phyloP scores from a whole-genome alignment of 176 grass and related monocot species.

The Avena sativa region DNA sequence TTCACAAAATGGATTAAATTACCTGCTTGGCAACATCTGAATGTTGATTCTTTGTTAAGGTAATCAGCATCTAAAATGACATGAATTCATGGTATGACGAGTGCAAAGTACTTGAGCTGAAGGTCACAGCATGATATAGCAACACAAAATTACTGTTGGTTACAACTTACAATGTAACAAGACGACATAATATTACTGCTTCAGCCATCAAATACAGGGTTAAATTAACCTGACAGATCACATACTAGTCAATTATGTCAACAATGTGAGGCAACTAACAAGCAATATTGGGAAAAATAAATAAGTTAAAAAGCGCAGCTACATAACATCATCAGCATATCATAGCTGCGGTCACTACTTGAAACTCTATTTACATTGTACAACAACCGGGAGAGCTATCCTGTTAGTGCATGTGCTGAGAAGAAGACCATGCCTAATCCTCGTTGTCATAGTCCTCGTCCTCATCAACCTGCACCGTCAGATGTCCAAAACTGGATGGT shows the following conservation, averaged over 20 bases:
- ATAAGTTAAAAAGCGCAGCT: slow-evolving; percentile 44
- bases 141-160: background rate
- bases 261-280: slow-evolving; percentile 30
- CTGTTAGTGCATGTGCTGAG: slow-evolving; percentile 51
- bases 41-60: no score
- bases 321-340: slow-evolving; percentile 43
- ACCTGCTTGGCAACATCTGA: background rate
- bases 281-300: slow-evolving; percentile 45
- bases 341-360: slow-evolving; percentile 51
- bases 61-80: background rate
- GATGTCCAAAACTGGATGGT: slow-evolving; percentile 73
- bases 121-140: background rate
- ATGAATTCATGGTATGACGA: background rate
- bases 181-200: slow-evolving; percentile 3
- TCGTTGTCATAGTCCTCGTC: slow-evolving; percentile 98
- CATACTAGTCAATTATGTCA: slow-evolving; percentile 39
- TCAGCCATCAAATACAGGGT: background rate
- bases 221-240: slow-evolving; percentile 43
- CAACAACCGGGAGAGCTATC: slow-evolving; percentile 53
- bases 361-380: slow-evolving; percentile 68
- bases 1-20: background rate
- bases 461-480: slow-evolving; percentile 92
- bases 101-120: background rate
- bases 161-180: slow-evolving; percentile 20
- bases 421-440: slow-evolving; percentile 67